Base-by-base conservation (phyloP, 306 rosid species). In the Sicyos edulis region DNA sequence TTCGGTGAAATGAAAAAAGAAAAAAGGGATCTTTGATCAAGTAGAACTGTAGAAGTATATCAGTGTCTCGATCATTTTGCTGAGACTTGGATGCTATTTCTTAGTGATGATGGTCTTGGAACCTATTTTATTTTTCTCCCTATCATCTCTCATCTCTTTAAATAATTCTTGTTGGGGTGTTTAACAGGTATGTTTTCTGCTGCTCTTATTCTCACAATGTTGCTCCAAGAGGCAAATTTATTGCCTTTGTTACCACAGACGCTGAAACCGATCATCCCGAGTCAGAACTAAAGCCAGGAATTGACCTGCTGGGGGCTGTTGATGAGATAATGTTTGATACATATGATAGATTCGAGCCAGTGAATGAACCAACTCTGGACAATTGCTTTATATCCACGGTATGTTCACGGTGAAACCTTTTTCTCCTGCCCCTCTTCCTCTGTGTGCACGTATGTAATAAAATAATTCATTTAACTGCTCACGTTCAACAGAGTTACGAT, bases 181-280 rank as follows among this genome's bases (percentile, higher is more conserved):
- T 76, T 75, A 32, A 62, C 90, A 93, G 97, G 98, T 93, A 93
- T 80, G 86, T 93, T 75, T 93, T 93, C 78, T 93, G 98, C 78
- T 88, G 96, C 80, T 93, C 98, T 5, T 90, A 90, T 74, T 86
- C 98, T 60, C 98, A 93, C 87, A 93, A 93, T 62, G 97, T 93
- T 84, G 96, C 97, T 76, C 97, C 98, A 3, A 90, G 83, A 85
- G 98, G 97, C 42, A 93, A 93, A 76, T 93, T 77, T 79, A 88
- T 93, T 81, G 96, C 98, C 56, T 93, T 93, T 87, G 97, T 93
- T 62, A 88, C 98, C 60, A 79, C 95, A 0, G 98, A 93, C 78
- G 98, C 98, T 15, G 98, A 93, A 90, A 90, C 97, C 8, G 92
- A 87, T 70, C 74, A 83, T 75, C 98, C 98, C 2, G 80, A 88